Percentiles rank a stretch among this genome's conserved stretches.
These are phyloP conservation scores for Raffaelea albimanens DNA, from an alignment of 2,329 filamentous ascomycete species.

Conservation along the genomic window DNA sequence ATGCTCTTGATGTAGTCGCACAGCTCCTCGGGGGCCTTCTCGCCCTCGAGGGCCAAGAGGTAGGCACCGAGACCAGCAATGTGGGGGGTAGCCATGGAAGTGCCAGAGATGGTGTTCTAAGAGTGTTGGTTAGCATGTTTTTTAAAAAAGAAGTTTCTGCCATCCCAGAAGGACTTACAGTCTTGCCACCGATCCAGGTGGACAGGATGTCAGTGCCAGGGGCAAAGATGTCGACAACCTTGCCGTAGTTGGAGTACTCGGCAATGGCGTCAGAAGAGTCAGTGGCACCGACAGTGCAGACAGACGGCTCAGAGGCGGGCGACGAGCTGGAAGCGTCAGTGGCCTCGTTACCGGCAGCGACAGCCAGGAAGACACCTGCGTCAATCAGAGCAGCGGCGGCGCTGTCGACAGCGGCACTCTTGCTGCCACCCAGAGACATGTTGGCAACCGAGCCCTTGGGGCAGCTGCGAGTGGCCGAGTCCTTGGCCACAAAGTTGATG, in stretches of 20 bases:
- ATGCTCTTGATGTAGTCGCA: constrained; percentile 34
- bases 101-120: constrained; percentile 35
- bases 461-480: constrained; percentile 26
- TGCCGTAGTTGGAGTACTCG: constrained; percentile 43
- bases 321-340: constrained; percentile 33
- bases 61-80: constrained; percentile 27
- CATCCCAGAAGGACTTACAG: constrained; percentile 9
- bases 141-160: neutral
- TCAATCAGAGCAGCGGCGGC: constrained; percentile 36
- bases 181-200: constrained; percentile 35
- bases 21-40: constrained; percentile 33
- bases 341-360: constrained; percentile 45
- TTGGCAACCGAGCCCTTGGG: constrained; percentile 39
- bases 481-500: constrained; percentile 30
- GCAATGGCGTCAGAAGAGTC: constrained; percentile 28
- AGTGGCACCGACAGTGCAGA: constrained; percentile 45
- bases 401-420: constrained; percentile 36
- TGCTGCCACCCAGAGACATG: constrained; percentile 45
- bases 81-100: constrained; percentile 28
- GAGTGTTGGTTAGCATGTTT: no score
- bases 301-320: constrained; percentile 36
- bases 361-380: constrained; percentile 41
- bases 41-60: constrained; percentile 33
- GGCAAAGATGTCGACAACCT: constrained; percentile 39
- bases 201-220: constrained; percentile 37